Evolutionary conservation across 306 rosid species (phyloP).

Genomic region (Lupinus albus): DNA sequence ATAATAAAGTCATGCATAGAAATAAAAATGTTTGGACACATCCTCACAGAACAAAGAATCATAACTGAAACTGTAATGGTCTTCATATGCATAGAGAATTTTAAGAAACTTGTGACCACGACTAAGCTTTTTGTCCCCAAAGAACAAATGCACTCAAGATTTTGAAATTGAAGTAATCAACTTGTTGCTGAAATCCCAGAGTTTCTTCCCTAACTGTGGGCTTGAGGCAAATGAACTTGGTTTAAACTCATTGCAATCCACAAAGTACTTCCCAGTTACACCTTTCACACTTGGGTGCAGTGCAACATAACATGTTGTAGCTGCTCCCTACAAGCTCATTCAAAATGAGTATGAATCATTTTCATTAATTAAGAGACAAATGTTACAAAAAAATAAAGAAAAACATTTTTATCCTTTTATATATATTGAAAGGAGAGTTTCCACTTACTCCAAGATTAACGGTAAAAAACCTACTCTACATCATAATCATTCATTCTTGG

Average conservation of each 20-base stretch:
- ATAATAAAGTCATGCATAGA: not conserved
- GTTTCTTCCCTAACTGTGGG: conserved; percentile 49
- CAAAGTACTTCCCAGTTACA: conserved; percentile 67
- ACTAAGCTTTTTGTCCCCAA: not conserved
- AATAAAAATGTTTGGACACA: conserved; percentile 24
- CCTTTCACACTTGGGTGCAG: conserved; percentile 77
- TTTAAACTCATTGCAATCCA: conserved; percentile 68
- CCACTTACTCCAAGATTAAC: too few relatives aligned
- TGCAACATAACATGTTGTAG: conserved; percentile 84
- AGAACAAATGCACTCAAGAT: conserved; percentile 31
- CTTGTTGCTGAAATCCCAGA: conserved; percentile 85
- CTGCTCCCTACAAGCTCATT: too few relatives aligned
- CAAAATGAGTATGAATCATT: too few relatives aligned
- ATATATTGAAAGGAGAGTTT: too few relatives aligned
- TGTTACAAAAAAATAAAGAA: too few relatives aligned
- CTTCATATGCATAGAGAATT: conserved; percentile 15
- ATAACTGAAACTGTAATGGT: not conserved
- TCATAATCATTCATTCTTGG: too few relatives aligned
- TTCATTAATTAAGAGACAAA: too few relatives aligned
- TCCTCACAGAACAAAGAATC: not conserved
- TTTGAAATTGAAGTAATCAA: conserved; percentile 51
- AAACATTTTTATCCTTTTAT: too few relatives aligned
- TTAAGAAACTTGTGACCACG: not conserved
- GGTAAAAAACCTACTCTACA: too few relatives aligned
- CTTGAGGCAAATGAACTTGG: conserved; percentile 59